These are phyloP conservation scores for Hondaea fermentalgiana DNA, from an alignment of 108 stramenopile genomes.

Conservation along the genomic window DNA sequence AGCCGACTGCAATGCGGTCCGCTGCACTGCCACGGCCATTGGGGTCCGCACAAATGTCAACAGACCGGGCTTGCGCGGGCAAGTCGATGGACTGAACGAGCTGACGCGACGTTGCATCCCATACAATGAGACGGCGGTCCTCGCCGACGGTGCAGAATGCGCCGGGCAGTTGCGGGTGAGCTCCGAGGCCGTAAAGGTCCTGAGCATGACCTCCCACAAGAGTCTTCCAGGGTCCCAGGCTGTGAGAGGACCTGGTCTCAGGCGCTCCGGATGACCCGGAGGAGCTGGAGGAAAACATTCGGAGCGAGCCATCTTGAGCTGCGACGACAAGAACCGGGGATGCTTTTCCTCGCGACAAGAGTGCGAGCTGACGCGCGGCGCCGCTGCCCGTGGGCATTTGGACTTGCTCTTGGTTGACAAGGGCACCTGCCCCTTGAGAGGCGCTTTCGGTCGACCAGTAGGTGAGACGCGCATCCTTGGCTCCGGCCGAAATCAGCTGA, in stretches of 20 bases:
- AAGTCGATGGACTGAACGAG: conserved; percentile 15
- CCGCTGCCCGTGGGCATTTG: background rate
- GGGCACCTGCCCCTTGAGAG: background rate
- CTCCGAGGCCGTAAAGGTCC: background rate
- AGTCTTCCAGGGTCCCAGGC: background rate
- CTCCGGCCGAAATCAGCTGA: background rate
- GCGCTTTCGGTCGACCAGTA: background rate
- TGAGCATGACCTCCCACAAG: background rate
- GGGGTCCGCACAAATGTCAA: conserved; percentile 26
- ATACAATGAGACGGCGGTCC: conserved; percentile 48
- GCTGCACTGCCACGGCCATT: background rate
- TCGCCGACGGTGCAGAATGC: conserved; percentile 49
- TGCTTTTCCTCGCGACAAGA: background rate
- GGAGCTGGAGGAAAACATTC: background rate
- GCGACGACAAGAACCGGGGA: background rate
- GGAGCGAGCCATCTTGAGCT: background rate
- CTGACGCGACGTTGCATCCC: conserved; percentile 45
- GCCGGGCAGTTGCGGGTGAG: background rate
- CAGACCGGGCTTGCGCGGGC: conserved; percentile 33
- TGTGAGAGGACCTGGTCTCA: too few species aligned
- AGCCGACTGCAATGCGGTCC: conserved; percentile 49
- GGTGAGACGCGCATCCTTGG: background rate
- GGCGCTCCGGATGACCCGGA: too few species aligned
- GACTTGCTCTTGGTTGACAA: background rate
- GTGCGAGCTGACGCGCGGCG: background rate